Evolutionary conservation across 192 early-diverging fungal genomes (phyloP).

Genomic region (Backusella tarrabulga): DNA sequence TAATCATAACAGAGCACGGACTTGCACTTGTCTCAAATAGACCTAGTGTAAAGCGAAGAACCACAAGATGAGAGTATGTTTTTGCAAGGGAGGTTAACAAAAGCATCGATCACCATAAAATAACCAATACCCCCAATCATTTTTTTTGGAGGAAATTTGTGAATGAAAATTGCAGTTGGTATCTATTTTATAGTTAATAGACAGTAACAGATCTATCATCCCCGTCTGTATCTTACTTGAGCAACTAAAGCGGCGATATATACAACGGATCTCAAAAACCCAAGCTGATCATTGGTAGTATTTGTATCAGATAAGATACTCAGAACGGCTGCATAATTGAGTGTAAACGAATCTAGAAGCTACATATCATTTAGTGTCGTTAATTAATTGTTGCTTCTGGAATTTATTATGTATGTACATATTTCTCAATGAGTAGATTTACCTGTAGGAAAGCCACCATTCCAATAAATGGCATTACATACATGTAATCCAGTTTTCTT

Average conservation of each 20-base stretch:
- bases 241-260: constrained; percentile 16
- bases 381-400: neutral
- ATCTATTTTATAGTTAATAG: neutral
- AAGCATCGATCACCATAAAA: constrained; percentile 18
- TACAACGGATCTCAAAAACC: constrained; percentile 22
- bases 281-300: constrained; percentile 5
- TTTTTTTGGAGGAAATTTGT: constrained; percentile 18
- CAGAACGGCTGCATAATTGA: constrained; percentile 17
- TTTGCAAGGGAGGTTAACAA: constrained; percentile 6
- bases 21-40: constrained; percentile 20
- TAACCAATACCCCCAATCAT: constrained; percentile 14
- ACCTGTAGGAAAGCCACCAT: constrained; percentile 16
- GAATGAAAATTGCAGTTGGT: constrained; percentile 22
- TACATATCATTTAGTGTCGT: constrained; percentile 12
- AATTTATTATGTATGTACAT: neutral
- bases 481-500: neutral
- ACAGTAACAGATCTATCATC: neutral
- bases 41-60: constrained; percentile 24
- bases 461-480: constrained; percentile 7
- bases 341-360: constrained; percentile 22
- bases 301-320: constrained; percentile 9
- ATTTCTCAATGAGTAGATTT: neutral
- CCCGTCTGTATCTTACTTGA: neutral
- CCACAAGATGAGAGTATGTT: constrained; percentile 20
- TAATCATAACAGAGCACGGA: constrained; percentile 9